Conservation (phyloP, 352 stramenopile species). For the Blastocystis sp. region DNA sequence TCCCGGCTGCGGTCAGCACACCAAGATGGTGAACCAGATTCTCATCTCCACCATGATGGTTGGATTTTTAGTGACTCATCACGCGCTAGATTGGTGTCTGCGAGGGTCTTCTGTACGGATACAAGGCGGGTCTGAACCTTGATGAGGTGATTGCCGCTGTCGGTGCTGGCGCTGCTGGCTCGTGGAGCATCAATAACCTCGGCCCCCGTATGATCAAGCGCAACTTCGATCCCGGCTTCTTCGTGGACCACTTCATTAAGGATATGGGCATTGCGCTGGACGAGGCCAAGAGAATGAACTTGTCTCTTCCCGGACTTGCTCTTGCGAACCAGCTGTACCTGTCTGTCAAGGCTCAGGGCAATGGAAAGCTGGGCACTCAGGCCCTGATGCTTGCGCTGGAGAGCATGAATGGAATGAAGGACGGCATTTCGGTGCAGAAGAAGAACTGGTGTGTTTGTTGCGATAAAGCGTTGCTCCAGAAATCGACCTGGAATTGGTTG, state of each 20-base stretch:
- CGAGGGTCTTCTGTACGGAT: constrained; percentile 86
- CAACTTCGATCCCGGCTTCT: constrained; percentile 87
- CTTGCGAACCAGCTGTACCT: constrained; percentile 86
- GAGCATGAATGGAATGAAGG: constrained; percentile 82
- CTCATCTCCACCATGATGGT: constrained; percentile 76
- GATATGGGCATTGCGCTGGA: constrained; percentile 87
- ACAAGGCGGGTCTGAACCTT: constrained; percentile 85
- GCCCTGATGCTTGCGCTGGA: constrained; percentile 86
- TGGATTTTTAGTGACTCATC: constrained; percentile 77
- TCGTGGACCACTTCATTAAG: constrained; percentile 89
- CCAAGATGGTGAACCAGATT: constrained; percentile 89
- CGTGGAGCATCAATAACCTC: constrained; percentile 87
- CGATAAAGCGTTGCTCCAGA: no score
- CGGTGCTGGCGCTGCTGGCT: constrained; percentile 84
- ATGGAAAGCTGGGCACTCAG: constrained; percentile 83
- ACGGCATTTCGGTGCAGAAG: constrained; percentile 57
- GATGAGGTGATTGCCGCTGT: constrained; percentile 85
- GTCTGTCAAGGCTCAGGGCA: constrained; percentile 83
- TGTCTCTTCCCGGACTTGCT: constrained; percentile 83
- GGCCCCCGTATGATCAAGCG: constrained; percentile 85
- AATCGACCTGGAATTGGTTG: background rate
- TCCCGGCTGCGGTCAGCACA: constrained; percentile 84
- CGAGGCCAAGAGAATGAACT: constrained; percentile 84
- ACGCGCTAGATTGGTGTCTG: constrained; percentile 82
- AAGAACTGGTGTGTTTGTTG: constrained; percentile 42